phyloP scores from a whole-genome alignment of 225 moss, liverwort and hornwort genomes.

The Marchantia paleacea region DNA sequence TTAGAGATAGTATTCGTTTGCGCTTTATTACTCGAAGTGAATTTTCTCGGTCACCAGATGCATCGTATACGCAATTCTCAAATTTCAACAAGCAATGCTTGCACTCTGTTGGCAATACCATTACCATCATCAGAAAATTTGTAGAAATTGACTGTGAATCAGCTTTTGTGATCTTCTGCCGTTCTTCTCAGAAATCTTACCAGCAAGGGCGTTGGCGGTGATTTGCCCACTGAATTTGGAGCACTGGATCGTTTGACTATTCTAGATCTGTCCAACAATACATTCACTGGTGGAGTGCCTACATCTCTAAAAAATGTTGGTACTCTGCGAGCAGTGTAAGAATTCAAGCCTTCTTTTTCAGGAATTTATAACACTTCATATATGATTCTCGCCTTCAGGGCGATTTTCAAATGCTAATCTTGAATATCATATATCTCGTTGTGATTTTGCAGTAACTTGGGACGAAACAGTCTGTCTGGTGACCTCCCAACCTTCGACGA shows the following conservation, averaged over 20 bases:
- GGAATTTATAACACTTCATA: no score
- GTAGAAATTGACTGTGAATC: no score
- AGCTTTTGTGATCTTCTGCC: no score
- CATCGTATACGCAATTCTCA: no score
- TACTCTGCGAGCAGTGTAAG: slow-evolving; percentile 11
- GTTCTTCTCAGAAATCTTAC: slow-evolving; percentile 16
- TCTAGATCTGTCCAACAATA: slow-evolving; percentile 17
- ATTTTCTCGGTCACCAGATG: no score
- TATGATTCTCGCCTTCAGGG: no score
- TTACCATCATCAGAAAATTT: no score
- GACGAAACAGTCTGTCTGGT: not conserved
- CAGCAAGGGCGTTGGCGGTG: not conserved
- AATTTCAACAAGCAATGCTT: no score
- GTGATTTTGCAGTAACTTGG: not conserved
- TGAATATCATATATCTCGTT: not conserved
- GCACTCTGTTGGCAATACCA: no score
- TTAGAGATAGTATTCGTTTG: no score
- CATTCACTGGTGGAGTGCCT: not conserved
- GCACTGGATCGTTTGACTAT: not conserved
- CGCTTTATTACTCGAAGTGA: no score
- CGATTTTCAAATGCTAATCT: no score
- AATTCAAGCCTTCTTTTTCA: not conserved
- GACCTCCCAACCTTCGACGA: not conserved
- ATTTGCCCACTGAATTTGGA: not conserved
- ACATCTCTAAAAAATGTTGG: not conserved